Percentiles rank a stretch among this genome's conserved stretches.
These are phyloP conservation scores for Gonapodya sp. DNA, from an alignment of 192 early-diverging fungal species.

Conservation along the genomic window DNA sequence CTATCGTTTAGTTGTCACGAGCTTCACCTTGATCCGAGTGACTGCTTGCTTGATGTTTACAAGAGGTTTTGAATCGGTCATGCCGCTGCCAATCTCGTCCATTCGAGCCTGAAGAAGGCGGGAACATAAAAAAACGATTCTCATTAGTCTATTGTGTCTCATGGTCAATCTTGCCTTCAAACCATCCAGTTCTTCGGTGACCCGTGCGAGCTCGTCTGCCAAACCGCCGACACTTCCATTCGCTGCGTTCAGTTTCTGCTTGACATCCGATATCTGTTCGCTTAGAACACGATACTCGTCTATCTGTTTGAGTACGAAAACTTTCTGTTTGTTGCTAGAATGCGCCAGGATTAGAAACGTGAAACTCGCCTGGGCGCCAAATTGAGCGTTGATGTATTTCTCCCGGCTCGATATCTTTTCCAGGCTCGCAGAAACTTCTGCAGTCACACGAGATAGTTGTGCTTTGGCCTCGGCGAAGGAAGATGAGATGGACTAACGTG, in stretches of 20 bases:
- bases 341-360: background rate
- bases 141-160: background rate
- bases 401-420: constrained; percentile 46
- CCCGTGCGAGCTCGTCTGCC: constrained; percentile 28
- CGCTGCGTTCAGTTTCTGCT: constrained; percentile 41
- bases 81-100: constrained; percentile 52
- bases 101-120: constrained; percentile 30
- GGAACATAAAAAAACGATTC: too few species aligned
- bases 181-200: constrained; percentile 44
- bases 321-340: background rate
- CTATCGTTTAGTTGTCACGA: background rate
- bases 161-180: constrained; percentile 34
- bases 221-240: constrained; percentile 39
- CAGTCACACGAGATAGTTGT: constrained; percentile 30
- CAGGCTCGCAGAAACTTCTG: constrained; percentile 41
- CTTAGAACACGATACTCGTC: constrained; percentile 40
- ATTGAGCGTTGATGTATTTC: constrained; percentile 55
- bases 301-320: constrained; percentile 20
- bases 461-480: constrained; percentile 26
- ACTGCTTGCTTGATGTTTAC: constrained; percentile 43
- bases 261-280: constrained; percentile 36
- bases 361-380: constrained; percentile 35
- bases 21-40: constrained; percentile 33
- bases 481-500: constrained; percentile 26
- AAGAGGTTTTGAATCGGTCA: constrained; percentile 56